Base-by-base conservation (phyloP, 257 asterid species). In the Nicotiana sylvestris region DNA sequence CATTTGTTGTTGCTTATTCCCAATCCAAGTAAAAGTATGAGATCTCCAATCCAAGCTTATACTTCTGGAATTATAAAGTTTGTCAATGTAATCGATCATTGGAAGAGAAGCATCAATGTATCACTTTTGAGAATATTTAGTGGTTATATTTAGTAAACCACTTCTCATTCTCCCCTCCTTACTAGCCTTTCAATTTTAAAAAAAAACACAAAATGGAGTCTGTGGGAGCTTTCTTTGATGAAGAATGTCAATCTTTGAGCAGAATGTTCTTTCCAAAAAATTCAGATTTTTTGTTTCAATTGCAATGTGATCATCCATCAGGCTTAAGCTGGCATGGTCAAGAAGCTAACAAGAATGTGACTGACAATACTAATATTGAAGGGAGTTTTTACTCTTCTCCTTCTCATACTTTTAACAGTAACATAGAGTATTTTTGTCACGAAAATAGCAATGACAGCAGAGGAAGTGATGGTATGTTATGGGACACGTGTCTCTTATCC, bases 211-310 rank as follows among this genome's bases (percentile, higher is more conserved):
- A 11, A 82, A 90, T 93, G 97, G 98, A 92, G 87, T 66, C 83
- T 33, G 25, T 89, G 78, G 94, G 88, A 70, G 91, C 85, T 77
- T 85, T 88, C 32, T 91, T 91, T 84, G 83, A 89, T 80, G 94
- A 92, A 56, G 95, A 92, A 81, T 94, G 91, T 92, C 94, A 91
- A 13, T 85, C 92, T 33, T 77, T 91, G 69, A 87, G 88, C 93
- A 92, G 72, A 83, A 85, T 92, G 84, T 90, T 94, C 60, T 85
- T 92, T 0, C 76, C 18, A 76, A 96, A 91, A 68, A 87, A 91
- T 78, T 82, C 88, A 25, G 88, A 88, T 78, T 83, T 85, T 56
- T 35, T 80, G 86, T 82, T 82, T n/a, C 91, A 88, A 80, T 86
- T 82, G 46, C 81, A 84, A 46, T 85, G 76, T 82, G 72, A 67